These are phyloP conservation scores for Euphorbia celastroides DNA, from an alignment of 441 rosid genomes.

Conservation along the genomic window DNA sequence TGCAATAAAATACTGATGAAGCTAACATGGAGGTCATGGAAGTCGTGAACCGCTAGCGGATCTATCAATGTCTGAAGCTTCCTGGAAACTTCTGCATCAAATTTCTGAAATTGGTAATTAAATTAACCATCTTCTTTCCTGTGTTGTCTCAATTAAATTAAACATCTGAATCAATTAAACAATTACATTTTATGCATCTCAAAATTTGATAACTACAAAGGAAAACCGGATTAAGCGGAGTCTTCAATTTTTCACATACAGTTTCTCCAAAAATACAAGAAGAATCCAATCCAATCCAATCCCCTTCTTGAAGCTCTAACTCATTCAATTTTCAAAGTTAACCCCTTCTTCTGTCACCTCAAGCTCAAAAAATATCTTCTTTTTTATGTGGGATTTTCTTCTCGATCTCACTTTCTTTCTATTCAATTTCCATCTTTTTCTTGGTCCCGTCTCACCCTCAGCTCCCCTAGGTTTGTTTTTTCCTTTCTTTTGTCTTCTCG, in stretches of 20 bases:
- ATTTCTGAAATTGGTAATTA: neutral
- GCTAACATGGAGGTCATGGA: neutral
- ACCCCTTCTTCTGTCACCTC: neutral
- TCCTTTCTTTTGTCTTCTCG: neutral
- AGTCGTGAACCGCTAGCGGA: neutral
- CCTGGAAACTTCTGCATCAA: neutral
- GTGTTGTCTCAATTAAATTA: no score
- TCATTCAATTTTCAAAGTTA: no score
- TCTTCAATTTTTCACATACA: constrained; percentile 2
- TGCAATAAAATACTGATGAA: no score
- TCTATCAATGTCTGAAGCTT: neutral
- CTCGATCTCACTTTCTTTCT: neutral
- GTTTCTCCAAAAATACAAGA: neutral
- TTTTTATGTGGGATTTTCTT: no score
- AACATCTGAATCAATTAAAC: neutral
- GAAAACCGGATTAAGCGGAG: constrained; percentile 18
- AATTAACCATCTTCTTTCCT: no score
- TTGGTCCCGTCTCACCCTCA: neutral
- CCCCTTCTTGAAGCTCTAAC: neutral
- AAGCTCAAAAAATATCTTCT: neutral
- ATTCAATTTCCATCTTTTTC: neutral
- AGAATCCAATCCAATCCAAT: constrained; percentile 8
- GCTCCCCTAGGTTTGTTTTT: constrained; percentile 14
- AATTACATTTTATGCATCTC: no score
- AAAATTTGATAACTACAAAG: neutral